phyloP scores from a whole-genome alignment of 495 filamentous ascomycete genomes.

The Lasiosphaeriaceae sp. region DNA sequence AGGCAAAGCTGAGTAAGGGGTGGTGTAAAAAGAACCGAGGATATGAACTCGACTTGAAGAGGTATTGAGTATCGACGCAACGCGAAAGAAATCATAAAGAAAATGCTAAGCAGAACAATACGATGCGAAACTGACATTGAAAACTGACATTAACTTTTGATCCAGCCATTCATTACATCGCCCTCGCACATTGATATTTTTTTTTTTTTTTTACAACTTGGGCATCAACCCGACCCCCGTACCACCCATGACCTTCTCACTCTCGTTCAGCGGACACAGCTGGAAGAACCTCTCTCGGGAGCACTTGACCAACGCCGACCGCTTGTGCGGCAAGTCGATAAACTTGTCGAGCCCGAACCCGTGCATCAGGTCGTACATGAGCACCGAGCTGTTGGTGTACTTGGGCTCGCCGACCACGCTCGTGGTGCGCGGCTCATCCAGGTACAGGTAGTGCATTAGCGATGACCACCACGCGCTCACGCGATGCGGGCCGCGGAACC shows the following conservation, averaged over 20 bases:
- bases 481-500: slow-evolving; percentile 60
- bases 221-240: slow-evolving; percentile 43
- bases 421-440: slow-evolving; percentile 63
- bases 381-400: slow-evolving; percentile 54
- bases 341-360: slow-evolving; percentile 63
- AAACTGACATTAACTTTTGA: too few relatives aligned
- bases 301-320: slow-evolving; percentile 57
- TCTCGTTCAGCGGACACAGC: slow-evolving; percentile 55
- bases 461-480: slow-evolving; percentile 67
- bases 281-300: slow-evolving; percentile 67
- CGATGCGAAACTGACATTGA: too few relatives aligned
- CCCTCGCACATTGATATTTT: too few relatives aligned
- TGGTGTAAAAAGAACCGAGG: too few relatives aligned
- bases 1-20: too few relatives aligned
- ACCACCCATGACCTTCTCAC: slow-evolving; percentile 43
- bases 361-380: slow-evolving; percentile 63
- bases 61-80: too few relatives aligned
- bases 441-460: slow-evolving; percentile 66
- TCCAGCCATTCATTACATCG: too few relatives aligned
- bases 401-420: slow-evolving; percentile 64
- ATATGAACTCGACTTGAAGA: too few relatives aligned
- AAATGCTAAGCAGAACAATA: too few relatives aligned
- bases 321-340: slow-evolving; percentile 63
- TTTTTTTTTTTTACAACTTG: too few relatives aligned
- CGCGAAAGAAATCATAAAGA: too few relatives aligned